Evolutionary conservation across 2,329 filamentous ascomycete genomes (phyloP).

Genomic region (Calonectria fujianensis): DNA sequence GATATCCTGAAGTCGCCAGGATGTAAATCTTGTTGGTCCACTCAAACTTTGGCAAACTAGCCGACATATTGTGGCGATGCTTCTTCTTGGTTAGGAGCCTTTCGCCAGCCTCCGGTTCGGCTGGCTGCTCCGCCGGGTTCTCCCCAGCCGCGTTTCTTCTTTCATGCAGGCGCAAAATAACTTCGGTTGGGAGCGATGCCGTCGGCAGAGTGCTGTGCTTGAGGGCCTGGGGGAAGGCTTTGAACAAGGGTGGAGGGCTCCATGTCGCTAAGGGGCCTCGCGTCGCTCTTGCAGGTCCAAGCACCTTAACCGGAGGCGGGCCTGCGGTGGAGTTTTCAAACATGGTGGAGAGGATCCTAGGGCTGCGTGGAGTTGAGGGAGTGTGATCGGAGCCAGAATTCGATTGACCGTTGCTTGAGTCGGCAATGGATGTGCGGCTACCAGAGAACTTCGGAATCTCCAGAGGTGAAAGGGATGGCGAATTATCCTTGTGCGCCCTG

Average conservation of each 20-base stretch:
- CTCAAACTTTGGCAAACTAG: conserved; percentile 70
- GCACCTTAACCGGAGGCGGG: conserved; percentile 41
- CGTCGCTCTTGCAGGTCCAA: conserved; percentile 46
- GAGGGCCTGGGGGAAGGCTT: conserved; percentile 89
- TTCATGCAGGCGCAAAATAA: conserved; percentile 78
- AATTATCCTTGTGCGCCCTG: conserved; percentile 61
- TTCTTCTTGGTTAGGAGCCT: conserved; percentile 65
- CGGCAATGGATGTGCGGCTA: conserved; percentile 68
- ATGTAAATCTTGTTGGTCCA: conserved; percentile 84
- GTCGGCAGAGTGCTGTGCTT: conserved; percentile 83
- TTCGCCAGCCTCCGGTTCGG: conserved; percentile 52
- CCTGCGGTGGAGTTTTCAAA: conserved; percentile 47
- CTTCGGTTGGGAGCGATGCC: conserved; percentile 80
- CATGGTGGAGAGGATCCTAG: conserved; percentile 52
- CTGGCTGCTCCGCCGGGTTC: conserved; percentile 42
- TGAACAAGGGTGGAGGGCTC: conserved; percentile 86
- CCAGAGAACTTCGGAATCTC: conserved; percentile 59
- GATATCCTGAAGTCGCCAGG: conserved; percentile 80
- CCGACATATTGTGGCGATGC: conserved; percentile 66
- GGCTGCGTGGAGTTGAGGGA: conserved; percentile 52
- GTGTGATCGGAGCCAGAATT: conserved; percentile 61
- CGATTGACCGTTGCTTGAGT: conserved; percentile 63
- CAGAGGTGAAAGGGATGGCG: conserved; percentile 56
- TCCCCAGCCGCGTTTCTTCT: conserved; percentile 61
- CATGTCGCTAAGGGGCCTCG: conserved; percentile 68